Conservation (phyloP, 1,284 basidiomycete species). For the Rhodotorula sp. region DNA sequence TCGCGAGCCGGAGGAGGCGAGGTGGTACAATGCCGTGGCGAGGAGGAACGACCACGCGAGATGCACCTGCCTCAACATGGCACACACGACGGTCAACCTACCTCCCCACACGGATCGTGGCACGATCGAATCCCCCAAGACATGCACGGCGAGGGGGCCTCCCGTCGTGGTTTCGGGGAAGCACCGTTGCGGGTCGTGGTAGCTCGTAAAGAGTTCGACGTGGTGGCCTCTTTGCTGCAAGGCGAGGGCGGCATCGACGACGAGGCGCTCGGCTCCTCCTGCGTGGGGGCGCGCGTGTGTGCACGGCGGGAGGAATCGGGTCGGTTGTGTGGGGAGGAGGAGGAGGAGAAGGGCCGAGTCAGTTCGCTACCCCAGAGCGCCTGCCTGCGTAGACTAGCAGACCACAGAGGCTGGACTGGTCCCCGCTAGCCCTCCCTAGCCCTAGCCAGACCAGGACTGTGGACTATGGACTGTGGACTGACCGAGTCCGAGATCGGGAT, state of each 20-base stretch:
- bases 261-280: constrained; percentile 93
- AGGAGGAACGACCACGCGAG: constrained; percentile 66
- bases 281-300: neutral
- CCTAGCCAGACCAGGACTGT: too few species aligned
- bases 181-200: constrained; percentile 83
- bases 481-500: constrained; percentile 96
- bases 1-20: constrained; percentile 23
- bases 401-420: too few species aligned
- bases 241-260: constrained; percentile 92
- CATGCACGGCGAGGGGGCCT: constrained; percentile 83
- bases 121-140: constrained; percentile 67
- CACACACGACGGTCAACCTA: constrained; percentile 82
- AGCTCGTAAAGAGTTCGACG: constrained; percentile 91
- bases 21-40: constrained; percentile 48
- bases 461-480: constrained; percentile 41
- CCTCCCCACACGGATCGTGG: constrained; percentile 69
- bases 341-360: neutral
- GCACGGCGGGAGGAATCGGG: neutral
- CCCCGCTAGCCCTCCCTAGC: too few species aligned
- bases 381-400: too few species aligned
- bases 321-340: constrained; percentile 2
- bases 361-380: neutral
- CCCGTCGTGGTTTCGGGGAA: constrained; percentile 27
- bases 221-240: constrained; percentile 80
- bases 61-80: constrained; percentile 83